Evolutionary conservation across 2,329 filamentous ascomycete species (phyloP).

Genomic region (Pyricularia pennisetigena): DNA sequence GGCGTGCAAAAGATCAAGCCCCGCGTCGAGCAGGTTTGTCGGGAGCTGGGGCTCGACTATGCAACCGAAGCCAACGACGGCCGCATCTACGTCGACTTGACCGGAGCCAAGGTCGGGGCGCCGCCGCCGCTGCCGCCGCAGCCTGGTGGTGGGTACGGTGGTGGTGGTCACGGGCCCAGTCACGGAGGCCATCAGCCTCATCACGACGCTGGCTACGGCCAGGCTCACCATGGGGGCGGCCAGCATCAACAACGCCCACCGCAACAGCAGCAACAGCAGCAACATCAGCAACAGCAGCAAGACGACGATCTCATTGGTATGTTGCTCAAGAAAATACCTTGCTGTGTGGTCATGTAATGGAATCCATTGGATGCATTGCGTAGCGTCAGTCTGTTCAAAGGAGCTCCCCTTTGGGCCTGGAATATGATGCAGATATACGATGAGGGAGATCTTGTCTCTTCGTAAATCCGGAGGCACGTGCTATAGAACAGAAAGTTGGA

Average conservation of each 20-base stretch:
- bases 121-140: conserved; percentile 37
- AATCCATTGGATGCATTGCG: not conserved
- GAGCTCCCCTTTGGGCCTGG: not conserved
- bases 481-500: not conserved
- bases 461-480: not conserved
- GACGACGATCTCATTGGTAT: conserved; percentile 49
- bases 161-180: conserved; percentile 22
- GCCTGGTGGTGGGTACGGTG: conserved; percentile 23
- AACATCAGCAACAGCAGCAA: conserved; percentile 39
- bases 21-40: conserved; percentile 80
- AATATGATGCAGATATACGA: not conserved
- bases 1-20: conserved; percentile 94
- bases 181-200: conserved; percentile 27
- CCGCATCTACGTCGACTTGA: conserved; percentile 78
- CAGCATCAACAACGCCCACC: conserved; percentile 23
- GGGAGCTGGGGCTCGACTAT: conserved; percentile 73
- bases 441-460: not conserved
- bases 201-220: conserved; percentile 29
- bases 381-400: not conserved
- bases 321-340: conserved; percentile 56
- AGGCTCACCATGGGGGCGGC: conserved; percentile 17
- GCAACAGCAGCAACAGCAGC: conserved; percentile 8
- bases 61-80: conserved; percentile 83
- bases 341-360: conserved; percentile 65
- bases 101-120: conserved; percentile 53